Evolutionary conservation across 2,329 filamentous ascomycete genomes (phyloP).

Genomic region (Pseudogymnoascus sp.): DNA sequence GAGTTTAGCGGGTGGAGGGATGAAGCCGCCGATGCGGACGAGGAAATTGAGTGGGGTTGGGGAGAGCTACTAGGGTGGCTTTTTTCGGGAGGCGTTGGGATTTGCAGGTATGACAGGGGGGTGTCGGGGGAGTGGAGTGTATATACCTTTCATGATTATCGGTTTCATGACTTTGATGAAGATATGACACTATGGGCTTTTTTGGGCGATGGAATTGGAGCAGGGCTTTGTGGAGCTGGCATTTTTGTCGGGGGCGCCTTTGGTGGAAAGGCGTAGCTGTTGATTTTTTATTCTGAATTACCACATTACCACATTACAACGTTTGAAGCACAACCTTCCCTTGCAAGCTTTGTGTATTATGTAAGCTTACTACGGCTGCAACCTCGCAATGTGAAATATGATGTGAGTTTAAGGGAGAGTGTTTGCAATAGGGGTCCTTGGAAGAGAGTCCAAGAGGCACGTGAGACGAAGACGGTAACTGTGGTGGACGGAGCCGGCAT

Average conservation of each 20-base stretch:
- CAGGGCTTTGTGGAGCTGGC: neutral
- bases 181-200: conserved; percentile 6
- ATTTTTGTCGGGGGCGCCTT: neutral
- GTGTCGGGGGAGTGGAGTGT: neutral
- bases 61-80: conserved; percentile 43
- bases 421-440: neutral
- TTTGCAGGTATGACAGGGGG: neutral
- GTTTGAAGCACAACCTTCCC: neutral
- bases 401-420: neutral
- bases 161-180: conserved; percentile 7
- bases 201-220: conserved; percentile 4
- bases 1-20: conserved; percentile 14
- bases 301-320: neutral
- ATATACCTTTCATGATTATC: conserved; percentile 4
- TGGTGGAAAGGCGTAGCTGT: neutral
- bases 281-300: neutral
- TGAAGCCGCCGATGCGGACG: conserved; percentile 25
- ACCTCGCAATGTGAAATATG: neutral
- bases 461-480: neutral
- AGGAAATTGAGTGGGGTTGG: conserved; percentile 45
- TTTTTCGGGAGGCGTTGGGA: neutral
- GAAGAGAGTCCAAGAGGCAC: neutral
- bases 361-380: neutral
- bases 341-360: neutral
- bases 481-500: neutral